These are phyloP conservation scores for Danielozyma ontarioensis DNA, from an alignment of 805 yeast genomes.

Conservation along the genomic window DNA sequence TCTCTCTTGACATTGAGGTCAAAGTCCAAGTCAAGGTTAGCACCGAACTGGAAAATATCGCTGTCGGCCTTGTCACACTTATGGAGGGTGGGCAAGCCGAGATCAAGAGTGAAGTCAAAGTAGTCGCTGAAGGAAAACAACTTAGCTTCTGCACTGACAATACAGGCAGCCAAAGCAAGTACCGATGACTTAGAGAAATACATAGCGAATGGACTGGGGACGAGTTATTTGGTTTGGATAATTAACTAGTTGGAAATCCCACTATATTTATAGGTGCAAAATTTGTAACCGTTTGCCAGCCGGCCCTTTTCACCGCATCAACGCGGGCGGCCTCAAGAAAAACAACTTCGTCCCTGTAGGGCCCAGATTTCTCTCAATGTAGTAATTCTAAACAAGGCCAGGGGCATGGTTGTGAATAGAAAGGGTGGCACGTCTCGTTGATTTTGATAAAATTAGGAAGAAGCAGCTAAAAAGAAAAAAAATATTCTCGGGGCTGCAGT, in stretches of 20 bases:
- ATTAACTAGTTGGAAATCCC: neutral
- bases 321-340: no score
- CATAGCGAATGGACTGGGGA: neutral
- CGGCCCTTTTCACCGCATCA: no score
- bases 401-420: no score
- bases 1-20: neutral
- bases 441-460: no score
- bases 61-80: neutral
- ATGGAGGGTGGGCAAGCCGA: neutral
- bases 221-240: neutral
- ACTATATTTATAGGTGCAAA: no score
- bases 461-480: no score
- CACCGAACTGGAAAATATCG: conserved; percentile 1
- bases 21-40: neutral
- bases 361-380: no score
- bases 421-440: no score
- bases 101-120: conserved; percentile 1
- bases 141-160: neutral
- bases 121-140: conserved; percentile 1
- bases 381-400: no score
- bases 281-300: no score
- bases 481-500: no score
- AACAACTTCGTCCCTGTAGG: no score
- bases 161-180: neutral
- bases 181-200: neutral